These are phyloP conservation scores for Aegle marmelos DNA, from an alignment of 345 rosid genomes.

Conservation along the genomic window DNA sequence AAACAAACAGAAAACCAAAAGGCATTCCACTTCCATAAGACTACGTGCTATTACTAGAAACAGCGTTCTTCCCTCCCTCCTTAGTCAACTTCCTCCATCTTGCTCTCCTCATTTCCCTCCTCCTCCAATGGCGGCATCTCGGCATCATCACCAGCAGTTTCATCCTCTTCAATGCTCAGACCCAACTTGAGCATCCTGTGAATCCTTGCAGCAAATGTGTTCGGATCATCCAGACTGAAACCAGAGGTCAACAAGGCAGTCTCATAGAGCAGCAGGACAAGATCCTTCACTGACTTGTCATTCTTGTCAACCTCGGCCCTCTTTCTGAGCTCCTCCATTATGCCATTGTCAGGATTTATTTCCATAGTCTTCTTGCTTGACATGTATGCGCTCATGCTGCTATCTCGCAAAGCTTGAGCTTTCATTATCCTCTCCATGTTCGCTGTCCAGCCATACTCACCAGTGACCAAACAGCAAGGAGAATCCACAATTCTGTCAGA, in stretches of 20 bases:
- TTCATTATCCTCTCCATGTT: conserved; percentile 64
- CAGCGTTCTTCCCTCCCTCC: not conserved
- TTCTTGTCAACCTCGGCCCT: conserved; percentile 52
- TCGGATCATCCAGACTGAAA: conserved; percentile 55
- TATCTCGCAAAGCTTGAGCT: conserved; percentile 55
- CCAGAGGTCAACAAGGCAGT: conserved; percentile 57
- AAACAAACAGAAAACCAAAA: not conserved
- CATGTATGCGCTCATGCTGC: conserved; percentile 55
- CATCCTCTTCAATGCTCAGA: conserved; percentile 48
- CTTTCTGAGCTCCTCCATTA: conserved; percentile 57
- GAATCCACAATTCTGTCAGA: conserved; percentile 53
- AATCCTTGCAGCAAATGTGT: conserved; percentile 46
- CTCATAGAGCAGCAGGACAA: conserved; percentile 45
- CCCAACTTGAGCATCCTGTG: conserved; percentile 60
- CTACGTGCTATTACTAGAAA: too few relatives aligned
- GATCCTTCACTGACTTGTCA: conserved; percentile 57
- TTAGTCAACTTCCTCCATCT: conserved; percentile 59
- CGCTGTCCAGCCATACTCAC: conserved; percentile 58
- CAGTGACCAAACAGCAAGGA: conserved; percentile 53
- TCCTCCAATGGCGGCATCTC: conserved; percentile 51
- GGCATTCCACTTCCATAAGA: not conserved
- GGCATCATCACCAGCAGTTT: conserved; percentile 27
- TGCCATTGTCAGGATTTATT: conserved; percentile 51
- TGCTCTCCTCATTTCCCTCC: conserved; percentile 50
- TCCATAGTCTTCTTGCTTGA: conserved; percentile 61